These are phyloP conservation scores for Datura wrightii DNA, from an alignment of 257 asterid genomes.

Conservation along the genomic window DNA sequence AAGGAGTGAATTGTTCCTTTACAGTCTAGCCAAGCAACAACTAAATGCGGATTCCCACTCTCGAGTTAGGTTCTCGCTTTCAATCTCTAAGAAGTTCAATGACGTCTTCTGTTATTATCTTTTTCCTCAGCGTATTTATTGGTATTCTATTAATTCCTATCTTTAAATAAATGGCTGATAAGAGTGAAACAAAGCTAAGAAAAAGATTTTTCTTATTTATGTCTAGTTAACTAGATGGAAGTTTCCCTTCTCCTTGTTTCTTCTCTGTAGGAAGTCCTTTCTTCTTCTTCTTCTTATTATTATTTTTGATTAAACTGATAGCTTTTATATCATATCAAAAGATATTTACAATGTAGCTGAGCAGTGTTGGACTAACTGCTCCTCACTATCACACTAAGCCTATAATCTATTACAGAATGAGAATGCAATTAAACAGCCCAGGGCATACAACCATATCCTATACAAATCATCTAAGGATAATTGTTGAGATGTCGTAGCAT, in stretches of 20 bases:
- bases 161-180: not conserved
- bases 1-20: not conserved
- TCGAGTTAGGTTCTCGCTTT: not conserved
- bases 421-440: too few species aligned
- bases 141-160: conserved; percentile 15
- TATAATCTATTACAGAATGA: too few species aligned
- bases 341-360: too few species aligned
- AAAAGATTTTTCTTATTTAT: not conserved
- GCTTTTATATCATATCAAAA: too few species aligned
- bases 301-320: too few species aligned
- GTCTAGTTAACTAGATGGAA: not conserved
- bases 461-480: too few species aligned
- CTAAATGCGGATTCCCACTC: not conserved
- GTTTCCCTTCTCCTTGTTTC: not conserved
- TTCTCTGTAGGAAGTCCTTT: not conserved
- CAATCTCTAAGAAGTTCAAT: not conserved
- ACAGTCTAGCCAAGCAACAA: conserved; percentile 3
- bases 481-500: too few species aligned
- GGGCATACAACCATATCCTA: too few species aligned
- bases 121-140: not conserved
- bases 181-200: conserved; percentile 1
- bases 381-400: too few species aligned
- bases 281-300: too few species aligned
- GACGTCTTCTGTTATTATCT: not conserved
- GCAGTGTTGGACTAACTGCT: too few species aligned